phyloP scores from a whole-genome alignment of 164 flowering plant species.

The Protea cynaroides region DNA sequence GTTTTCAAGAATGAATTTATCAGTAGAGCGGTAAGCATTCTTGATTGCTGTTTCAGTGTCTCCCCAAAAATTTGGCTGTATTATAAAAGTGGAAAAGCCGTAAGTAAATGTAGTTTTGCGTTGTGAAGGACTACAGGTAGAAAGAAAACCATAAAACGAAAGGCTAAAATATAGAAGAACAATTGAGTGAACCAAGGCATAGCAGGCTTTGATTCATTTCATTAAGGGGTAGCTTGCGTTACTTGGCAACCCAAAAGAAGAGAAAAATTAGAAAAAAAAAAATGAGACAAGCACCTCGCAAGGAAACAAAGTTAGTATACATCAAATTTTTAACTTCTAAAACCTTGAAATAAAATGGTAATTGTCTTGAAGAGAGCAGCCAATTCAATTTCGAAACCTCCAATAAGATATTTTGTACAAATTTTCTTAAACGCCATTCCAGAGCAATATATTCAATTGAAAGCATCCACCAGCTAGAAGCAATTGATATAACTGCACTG shows the following conservation, averaged over 20 bases:
- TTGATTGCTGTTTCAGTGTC: conserved; percentile 45
- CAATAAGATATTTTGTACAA: too few relatives aligned
- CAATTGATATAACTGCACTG: neutral
- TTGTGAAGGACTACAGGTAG: neutral
- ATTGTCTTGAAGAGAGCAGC: too few relatives aligned
- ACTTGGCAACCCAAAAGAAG: too few relatives aligned
- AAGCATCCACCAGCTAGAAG: too few relatives aligned
- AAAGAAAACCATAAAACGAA: neutral
- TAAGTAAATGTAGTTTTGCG: neutral
- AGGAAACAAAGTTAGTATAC: too few relatives aligned
- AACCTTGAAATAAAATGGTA: too few relatives aligned
- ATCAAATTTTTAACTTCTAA: too few relatives aligned
- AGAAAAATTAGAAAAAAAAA: too few relatives aligned
- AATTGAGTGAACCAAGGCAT: neutral
- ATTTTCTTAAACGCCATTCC: too few relatives aligned
- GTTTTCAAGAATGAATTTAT: conserved; percentile 46
- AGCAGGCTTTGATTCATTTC: neutral
- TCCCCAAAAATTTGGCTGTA: conserved; percentile 57
- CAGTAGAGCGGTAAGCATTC: conserved; percentile 52
- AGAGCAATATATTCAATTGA: too few relatives aligned
- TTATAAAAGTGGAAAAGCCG: neutral
- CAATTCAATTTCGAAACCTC: too few relatives aligned
- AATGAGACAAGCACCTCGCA: too few relatives aligned
- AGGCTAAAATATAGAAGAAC: neutral
- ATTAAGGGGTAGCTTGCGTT: neutral